phyloP scores from a whole-genome alignment of 2,329 filamentous ascomycete genomes.

The Xylaria multiplex region DNA sequence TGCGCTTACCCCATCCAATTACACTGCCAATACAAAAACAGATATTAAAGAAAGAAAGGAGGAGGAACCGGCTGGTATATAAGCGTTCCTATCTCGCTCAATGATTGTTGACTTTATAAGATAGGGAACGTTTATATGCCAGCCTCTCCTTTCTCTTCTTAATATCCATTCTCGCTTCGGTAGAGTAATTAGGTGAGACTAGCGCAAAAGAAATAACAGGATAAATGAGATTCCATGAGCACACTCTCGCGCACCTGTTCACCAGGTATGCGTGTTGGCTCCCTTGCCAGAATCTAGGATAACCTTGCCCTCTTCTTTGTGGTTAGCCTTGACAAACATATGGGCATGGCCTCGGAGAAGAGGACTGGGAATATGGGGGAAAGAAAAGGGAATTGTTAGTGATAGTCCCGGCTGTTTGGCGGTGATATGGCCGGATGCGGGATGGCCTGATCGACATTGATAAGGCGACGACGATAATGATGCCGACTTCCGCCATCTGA shows the following conservation, averaged over 20 bases:
- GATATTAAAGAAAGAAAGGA: no score
- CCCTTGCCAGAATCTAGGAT: not conserved
- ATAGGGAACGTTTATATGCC: no score
- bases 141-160: not conserved
- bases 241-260: not conserved
- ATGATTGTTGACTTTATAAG: no score
- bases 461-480: constrained; percentile 2
- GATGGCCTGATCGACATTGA: not conserved
- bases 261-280: not conserved
- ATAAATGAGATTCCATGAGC: not conserved
- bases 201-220: not conserved
- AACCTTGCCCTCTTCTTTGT: not conserved
- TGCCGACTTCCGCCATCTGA: constrained; percentile 11
- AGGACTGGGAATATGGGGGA: not conserved
- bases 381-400: not conserved
- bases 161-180: not conserved
- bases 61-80: no score
- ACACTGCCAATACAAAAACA: no score
- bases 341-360: not conserved
- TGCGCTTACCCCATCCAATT: no score
- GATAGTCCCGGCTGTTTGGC: not conserved
- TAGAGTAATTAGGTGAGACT: not conserved
- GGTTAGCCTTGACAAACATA: not conserved
- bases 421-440: not conserved
- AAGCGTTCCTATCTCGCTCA: no score